Conservation (phyloP, 2,329 filamentous ascomycete genomes). For the Blastomyces percursus region DNA sequence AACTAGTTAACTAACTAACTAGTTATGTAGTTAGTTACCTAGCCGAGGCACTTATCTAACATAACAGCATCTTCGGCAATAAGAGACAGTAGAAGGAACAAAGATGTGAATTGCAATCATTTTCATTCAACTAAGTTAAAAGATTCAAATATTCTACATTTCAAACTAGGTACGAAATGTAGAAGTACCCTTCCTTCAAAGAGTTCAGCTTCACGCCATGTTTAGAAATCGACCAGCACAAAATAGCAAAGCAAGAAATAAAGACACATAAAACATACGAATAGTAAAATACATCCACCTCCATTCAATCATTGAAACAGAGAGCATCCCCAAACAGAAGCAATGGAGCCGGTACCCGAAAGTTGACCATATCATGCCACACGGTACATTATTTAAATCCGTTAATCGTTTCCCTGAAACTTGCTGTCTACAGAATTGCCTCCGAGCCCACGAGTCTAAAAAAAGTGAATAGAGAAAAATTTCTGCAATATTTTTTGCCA, state of each 20-base stretch:
- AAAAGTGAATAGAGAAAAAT: not conserved
- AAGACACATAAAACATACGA: not conserved
- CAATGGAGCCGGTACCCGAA: not conserved
- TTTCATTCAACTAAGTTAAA: not conserved
- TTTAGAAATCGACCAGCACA: not conserved
- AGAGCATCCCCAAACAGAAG: not conserved
- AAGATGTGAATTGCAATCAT: not conserved
- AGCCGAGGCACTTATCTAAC: no score
- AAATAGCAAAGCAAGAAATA: not conserved
- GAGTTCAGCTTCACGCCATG: not conserved
- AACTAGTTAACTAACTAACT: no score
- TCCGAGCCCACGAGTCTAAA: not conserved
- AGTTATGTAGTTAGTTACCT: no score
- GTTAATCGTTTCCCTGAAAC: not conserved
- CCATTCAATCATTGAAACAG: not conserved
- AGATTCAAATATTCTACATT: not conserved
- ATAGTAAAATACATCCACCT: conserved; percentile 1
- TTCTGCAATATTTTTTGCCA: not conserved
- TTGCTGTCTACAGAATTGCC: not conserved
- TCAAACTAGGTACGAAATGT: not conserved
- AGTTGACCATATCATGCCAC: not conserved
- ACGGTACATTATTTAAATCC: not conserved
- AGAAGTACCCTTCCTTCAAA: not conserved
- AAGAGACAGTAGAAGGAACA: not conserved
- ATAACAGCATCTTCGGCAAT: not conserved